Conservation (phyloP, 352 stramenopile genomes). For the Thraustotheca clavata region DNA sequence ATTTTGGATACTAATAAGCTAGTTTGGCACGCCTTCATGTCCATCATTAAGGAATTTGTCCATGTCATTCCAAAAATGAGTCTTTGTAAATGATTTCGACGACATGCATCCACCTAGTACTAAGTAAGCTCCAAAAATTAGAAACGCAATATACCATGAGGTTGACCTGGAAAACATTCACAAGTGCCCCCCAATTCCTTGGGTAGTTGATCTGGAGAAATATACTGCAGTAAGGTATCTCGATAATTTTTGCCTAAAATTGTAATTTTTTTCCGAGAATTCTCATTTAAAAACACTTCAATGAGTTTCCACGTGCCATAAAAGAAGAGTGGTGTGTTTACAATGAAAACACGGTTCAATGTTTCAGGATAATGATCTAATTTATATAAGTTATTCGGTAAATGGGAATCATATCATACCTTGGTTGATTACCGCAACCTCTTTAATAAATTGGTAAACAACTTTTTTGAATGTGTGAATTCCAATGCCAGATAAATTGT, state of each 20-base stretch:
- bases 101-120: conserved; percentile 13
- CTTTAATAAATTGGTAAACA: conserved; percentile 18
- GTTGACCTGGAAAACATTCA: conserved; percentile 15
- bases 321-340: conserved; percentile 79
- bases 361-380: conserved; percentile 63
- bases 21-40: too few relatives aligned
- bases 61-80: conserved; percentile 4
- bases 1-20: too few relatives aligned
- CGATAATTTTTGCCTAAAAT: conserved; percentile 33
- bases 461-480: conserved; percentile 22
- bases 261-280: conserved; percentile 78
- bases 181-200: conserved; percentile 17
- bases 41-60: too few relatives aligned
- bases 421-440: conserved; percentile 15
- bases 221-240: conserved; percentile 5
- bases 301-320: conserved; percentile 79
- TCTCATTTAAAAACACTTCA: conserved; percentile 49
- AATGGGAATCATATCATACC: not conserved
- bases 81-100: not conserved
- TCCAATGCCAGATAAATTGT: conserved; percentile 13
- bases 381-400: not conserved
- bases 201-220: conserved; percentile 6
- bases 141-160: not conserved
- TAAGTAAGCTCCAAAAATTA: not conserved
- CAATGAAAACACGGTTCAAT: conserved; percentile 62